Percentiles rank a stretch among this genome's conserved stretches.
phyloP scores from a whole-genome alignment of 1,139 yeast species.

The Sugiyamaella sp. region DNA sequence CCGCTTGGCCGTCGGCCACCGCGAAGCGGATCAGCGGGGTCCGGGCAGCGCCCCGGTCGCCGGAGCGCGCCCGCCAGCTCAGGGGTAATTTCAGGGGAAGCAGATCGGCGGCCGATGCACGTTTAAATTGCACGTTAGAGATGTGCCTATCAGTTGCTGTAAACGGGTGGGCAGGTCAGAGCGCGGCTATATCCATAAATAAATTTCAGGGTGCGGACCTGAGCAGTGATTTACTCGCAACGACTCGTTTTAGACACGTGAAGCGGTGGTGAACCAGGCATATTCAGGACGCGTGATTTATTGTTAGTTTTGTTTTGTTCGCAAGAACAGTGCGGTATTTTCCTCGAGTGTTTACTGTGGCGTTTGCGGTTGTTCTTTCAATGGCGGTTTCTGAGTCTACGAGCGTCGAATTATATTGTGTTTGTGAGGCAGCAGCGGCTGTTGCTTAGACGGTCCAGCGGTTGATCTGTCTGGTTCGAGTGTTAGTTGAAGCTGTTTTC shows the following conservation, averaged over 20 bases:
- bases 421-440: conserved; percentile 12
- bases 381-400: conserved; percentile 11
- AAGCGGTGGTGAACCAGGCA: not conserved
- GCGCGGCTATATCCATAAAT: not conserved
- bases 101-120: not conserved
- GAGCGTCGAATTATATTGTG: conserved; percentile 2
- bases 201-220: not conserved
- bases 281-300: not conserved
- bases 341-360: not conserved
- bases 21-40: too few species aligned
- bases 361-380: conserved; percentile 9
- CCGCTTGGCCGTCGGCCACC: too few species aligned
- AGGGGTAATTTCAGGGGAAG: not conserved
- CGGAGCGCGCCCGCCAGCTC: too few species aligned
- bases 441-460: too few species aligned
- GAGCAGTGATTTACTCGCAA: not conserved
- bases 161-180: not conserved
- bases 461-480: too few species aligned
- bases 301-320: not conserved
- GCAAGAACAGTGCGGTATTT: not conserved
- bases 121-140: not conserved
- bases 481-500: too few species aligned
- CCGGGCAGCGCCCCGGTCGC: too few species aligned
- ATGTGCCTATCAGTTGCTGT: not conserved
- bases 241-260: not conserved